phyloP scores from a whole-genome alignment of 768 basidiomycete genomes.

The Paxillus rubicundulus region DNA sequence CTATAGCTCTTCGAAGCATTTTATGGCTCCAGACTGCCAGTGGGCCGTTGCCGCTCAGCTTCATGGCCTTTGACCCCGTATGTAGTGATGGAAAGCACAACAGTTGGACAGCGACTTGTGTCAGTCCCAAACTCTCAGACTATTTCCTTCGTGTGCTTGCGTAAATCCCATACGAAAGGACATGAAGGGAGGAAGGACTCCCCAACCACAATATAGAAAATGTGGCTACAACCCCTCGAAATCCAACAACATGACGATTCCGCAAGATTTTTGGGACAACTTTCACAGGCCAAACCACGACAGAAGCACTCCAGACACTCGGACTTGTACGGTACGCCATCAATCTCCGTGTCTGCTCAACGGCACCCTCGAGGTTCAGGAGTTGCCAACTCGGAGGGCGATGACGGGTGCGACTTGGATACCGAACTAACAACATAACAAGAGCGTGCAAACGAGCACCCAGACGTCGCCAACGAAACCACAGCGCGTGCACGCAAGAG shows the following conservation, averaged over 20 bases:
- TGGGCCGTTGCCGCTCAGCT: too few species aligned
- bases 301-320: slow-evolving; percentile 71
- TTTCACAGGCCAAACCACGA: slow-evolving; percentile 73
- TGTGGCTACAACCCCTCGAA: slow-evolving; percentile 35
- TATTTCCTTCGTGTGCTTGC: slow-evolving; percentile 7
- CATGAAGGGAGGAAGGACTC: not conserved
- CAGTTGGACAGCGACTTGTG: too few species aligned
- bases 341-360: slow-evolving; percentile 23
- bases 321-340: too few species aligned
- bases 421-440: slow-evolving; percentile 7
- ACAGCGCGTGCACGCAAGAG: slow-evolving; percentile 71
- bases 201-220: slow-evolving; percentile 8
- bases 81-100: too few species aligned
- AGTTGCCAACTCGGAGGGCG: slow-evolving; percentile 19
- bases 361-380: not conserved
- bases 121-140: too few species aligned
- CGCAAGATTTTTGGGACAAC: slow-evolving; percentile 86
- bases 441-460: slow-evolving; percentile 9
- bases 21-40: too few species aligned
- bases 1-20: too few species aligned
- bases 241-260: slow-evolving; percentile 81
- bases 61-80: too few species aligned
- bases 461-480: slow-evolving; percentile 52
- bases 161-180: not conserved
- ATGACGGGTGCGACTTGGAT: slow-evolving; percentile 29